These are phyloP conservation scores for Silybum marianum DNA, from an alignment of 129 eudicot genomes.

Conservation along the genomic window DNA sequence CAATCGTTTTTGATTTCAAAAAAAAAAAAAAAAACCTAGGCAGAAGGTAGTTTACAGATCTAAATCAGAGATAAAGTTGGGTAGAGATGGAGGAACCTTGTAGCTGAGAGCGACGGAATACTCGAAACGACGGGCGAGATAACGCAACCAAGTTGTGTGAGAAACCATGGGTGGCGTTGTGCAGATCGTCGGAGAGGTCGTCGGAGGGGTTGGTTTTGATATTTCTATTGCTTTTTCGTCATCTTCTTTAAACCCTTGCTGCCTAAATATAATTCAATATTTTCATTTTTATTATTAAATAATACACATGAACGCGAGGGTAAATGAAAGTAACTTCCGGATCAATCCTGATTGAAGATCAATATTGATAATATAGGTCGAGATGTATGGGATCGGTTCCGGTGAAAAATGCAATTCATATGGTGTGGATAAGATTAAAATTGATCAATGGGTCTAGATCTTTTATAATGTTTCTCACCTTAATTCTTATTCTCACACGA, in stretches of 20 bases:
- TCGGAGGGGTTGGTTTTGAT: conserved; percentile 2
- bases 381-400: no score
- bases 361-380: no score
- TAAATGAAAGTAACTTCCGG: no score
- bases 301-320: no score
- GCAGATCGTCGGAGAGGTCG: conserved; percentile 29
- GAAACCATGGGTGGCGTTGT: conserved; percentile 52
- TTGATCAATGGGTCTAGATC: no score
- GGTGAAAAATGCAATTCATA: no score
- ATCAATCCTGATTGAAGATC: no score
- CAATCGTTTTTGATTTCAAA: not conserved
- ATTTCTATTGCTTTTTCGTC: conserved; percentile 1
- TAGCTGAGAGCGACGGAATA: conserved; percentile 53
- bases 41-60: not conserved
- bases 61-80: not conserved
- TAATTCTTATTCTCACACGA: no score
- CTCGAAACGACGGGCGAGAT: conserved; percentile 51
- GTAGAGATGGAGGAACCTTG: conserved; percentile 34
- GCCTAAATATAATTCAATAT: not conserved
- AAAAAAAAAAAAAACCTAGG: not conserved
- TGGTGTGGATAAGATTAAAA: no score
- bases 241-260: conserved; percentile 36
- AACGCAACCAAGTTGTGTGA: conserved; percentile 61
- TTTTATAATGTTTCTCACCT: no score
- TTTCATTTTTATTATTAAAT: no score